Conservation (phyloP, 345 rosid species). For the Anastatica hierochuntica region DNA sequence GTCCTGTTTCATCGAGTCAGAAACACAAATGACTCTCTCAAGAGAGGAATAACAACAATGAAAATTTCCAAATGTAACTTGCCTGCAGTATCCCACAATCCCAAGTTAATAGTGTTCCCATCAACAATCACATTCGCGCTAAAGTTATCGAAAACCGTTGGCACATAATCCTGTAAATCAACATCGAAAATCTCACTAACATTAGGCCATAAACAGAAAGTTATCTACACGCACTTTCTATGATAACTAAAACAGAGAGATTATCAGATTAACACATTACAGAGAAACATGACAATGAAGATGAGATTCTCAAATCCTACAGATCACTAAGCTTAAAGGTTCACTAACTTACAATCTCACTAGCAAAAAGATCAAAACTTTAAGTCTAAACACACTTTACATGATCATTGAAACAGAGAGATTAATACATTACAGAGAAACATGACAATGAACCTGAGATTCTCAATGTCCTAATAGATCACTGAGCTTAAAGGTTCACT, state of each 20-base stretch:
- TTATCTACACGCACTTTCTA: too few species aligned
- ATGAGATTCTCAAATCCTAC: background rate
- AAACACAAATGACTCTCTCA: background rate
- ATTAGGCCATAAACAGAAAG: too few species aligned
- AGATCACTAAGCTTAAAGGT: too few species aligned
- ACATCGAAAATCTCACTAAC: background rate
- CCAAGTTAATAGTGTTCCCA: conserved; percentile 73
- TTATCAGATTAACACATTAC: background rate
- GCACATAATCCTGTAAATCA: conserved; percentile 78
- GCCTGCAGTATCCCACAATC: conserved; percentile 90
- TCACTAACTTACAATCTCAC: background rate
- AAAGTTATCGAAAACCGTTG: conserved; percentile 80
- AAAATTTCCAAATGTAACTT: conserved; percentile 6
- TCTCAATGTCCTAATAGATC: too few species aligned
- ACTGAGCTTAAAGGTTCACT: background rate
- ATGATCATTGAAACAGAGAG: too few species aligned
- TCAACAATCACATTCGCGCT: too few species aligned
- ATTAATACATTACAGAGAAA: too few species aligned
- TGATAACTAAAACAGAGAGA: too few species aligned
- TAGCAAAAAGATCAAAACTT: too few species aligned
- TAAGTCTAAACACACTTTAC: too few species aligned
- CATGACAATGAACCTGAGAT: too few species aligned
- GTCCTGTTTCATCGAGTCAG: too few species aligned
- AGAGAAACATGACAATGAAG: background rate
- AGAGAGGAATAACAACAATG: background rate